Conservation (phyloP, 2,329 filamentous ascomycete genomes). For the Aspergillus tanneri region DNA sequence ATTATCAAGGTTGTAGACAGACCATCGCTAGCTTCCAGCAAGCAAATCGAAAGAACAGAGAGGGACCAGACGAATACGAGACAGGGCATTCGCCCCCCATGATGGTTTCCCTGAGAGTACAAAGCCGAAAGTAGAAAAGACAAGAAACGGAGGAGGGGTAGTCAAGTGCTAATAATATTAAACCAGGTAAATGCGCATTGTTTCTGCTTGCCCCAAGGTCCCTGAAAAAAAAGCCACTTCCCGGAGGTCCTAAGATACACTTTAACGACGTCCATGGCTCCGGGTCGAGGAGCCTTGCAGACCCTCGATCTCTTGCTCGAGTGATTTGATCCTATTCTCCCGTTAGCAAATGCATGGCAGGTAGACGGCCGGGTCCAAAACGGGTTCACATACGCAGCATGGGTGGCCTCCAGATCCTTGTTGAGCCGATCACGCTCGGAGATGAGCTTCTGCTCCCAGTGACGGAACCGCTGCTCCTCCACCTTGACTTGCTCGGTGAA, state of each 20-base stretch:
- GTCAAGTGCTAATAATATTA: conserved; percentile 37
- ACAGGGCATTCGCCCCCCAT: conserved; percentile 19
- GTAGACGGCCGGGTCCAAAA: not conserved
- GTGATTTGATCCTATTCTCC: conserved; percentile 47
- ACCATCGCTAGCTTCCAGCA: conserved; percentile 45
- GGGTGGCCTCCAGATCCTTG: conserved; percentile 98
- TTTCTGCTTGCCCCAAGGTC: conserved; percentile 27
- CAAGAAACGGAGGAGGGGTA: conserved; percentile 31
- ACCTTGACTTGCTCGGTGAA: conserved; percentile 99
- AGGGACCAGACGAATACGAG: conserved; percentile 32
- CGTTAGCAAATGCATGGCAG: conserved; percentile 34
- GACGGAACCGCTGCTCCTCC: conserved; percentile 97
- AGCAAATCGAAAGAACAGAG: conserved; percentile 36
- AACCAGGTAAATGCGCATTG: conserved; percentile 29
- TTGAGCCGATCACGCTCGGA: conserved; percentile 97
- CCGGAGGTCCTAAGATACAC: conserved; percentile 17
- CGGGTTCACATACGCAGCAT: conserved; percentile 62
- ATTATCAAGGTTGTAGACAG: conserved; percentile 44
- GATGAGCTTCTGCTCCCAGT: conserved; percentile 99
- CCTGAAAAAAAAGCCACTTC: conserved; percentile 26
- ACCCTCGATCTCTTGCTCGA: conserved; percentile 84
- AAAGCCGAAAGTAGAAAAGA: conserved; percentile 29
- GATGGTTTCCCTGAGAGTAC: conserved; percentile 31
- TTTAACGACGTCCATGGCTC: conserved; percentile 87
- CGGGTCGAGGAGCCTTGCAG: conserved; percentile 89